Conservation (phyloP, 2,329 filamentous ascomycete genomes). For the Trichoderma lentiforme region DNA sequence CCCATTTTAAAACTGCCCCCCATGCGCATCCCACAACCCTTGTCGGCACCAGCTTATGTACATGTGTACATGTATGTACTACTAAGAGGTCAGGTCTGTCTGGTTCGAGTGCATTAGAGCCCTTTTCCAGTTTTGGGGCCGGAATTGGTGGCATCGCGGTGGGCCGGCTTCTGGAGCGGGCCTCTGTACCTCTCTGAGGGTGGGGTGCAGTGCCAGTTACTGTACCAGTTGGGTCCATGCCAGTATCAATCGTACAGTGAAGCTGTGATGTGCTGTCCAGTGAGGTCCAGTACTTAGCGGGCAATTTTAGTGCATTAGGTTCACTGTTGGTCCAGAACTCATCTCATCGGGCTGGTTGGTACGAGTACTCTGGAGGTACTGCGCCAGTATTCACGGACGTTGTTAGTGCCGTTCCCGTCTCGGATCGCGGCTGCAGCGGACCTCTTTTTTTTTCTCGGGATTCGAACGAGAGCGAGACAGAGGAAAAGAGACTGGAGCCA, state of each 20-base stretch:
- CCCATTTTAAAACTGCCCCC: not conserved
- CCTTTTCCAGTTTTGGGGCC: not conserved
- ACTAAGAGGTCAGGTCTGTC: not conserved
- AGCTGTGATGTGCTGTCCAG: not conserved
- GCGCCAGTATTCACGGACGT: not conserved
- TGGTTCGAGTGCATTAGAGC: not conserved
- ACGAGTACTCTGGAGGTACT: not conserved
- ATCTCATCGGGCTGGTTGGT: not conserved
- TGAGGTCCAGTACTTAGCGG: not conserved
- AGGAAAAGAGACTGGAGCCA: not conserved
- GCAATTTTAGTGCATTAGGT: not conserved
- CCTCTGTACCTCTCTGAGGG: not conserved
- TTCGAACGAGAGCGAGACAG: not conserved
- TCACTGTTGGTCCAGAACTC: not conserved
- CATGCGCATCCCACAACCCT: not conserved
- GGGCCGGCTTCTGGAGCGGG: not conserved
- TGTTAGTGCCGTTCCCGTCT: not conserved
- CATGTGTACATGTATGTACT: not conserved
- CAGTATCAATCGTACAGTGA: not conserved
- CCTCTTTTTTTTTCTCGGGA: not conserved
- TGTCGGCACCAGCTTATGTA: not conserved
- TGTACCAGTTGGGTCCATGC: not conserved
- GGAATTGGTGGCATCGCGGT: not conserved
- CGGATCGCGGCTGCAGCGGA: constrained; percentile 11
- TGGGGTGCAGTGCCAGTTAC: not conserved